Evolutionary conservation across 1,284 basidiomycete genomes (phyloP).

Genomic region (Cutaneotrichosporon dermatis): DNA sequence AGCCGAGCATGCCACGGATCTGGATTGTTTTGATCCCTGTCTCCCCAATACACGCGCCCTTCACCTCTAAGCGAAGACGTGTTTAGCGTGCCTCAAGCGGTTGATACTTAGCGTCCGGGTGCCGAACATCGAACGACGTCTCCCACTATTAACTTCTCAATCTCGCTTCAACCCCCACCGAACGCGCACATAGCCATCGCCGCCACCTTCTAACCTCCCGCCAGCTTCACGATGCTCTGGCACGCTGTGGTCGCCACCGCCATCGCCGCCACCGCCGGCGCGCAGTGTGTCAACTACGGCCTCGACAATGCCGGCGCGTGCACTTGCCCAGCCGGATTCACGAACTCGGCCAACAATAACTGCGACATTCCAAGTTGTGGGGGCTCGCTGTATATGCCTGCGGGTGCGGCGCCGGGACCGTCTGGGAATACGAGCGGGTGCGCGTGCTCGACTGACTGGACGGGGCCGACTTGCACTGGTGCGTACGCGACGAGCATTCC

Average conservation of each 20-base stretch:
- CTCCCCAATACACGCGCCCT: too few species aligned
- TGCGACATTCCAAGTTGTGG: constrained; percentile 60
- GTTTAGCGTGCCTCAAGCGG: too few species aligned
- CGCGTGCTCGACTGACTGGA: constrained; percentile 66
- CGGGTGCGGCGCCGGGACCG: constrained; percentile 42
- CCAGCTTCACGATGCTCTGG: neutral
- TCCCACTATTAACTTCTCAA: too few species aligned
- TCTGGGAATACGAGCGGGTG: constrained; percentile 59
- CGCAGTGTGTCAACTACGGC: constrained; percentile 14
- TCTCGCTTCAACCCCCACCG: too few species aligned
- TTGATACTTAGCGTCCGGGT: too few species aligned
- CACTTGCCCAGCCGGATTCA: constrained; percentile 64
- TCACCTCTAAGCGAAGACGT: too few species aligned
- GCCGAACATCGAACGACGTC: too few species aligned
- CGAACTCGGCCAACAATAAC: constrained; percentile 18
- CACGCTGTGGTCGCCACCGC: constrained; percentile 5
- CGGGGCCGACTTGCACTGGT: constrained; percentile 68
- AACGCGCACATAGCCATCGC: too few species aligned
- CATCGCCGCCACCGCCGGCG: neutral
- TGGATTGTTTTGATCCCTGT: too few species aligned
- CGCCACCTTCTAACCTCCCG: too few species aligned
- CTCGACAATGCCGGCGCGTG: constrained; percentile 47
- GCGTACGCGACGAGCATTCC: constrained; percentile 7
- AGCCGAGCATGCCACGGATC: too few species aligned
- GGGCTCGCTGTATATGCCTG: constrained; percentile 61